Conservation (phyloP, 345 rosid genomes). For the Trapa incisa region DNA sequence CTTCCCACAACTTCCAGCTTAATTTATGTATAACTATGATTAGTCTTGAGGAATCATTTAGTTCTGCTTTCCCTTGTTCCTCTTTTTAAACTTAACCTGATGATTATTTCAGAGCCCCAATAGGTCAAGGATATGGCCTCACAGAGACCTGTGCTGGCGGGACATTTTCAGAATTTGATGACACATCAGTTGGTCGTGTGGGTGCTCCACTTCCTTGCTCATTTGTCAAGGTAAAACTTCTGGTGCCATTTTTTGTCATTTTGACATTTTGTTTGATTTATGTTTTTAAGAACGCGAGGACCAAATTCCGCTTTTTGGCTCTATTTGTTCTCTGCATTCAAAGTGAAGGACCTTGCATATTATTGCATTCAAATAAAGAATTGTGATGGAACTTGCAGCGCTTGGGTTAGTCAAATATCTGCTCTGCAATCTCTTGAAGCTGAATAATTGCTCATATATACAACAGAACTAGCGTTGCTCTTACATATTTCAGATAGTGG, state of each 20-base stretch:
- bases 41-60: not conserved
- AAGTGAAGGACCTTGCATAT: not conserved
- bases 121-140: conserved; percentile 98
- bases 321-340: not conserved
- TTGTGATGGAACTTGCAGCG: not conserved
- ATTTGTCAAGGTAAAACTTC: conserved; percentile 57
- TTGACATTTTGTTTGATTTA: not conserved
- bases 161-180: conserved; percentile 93
- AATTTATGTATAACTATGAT: not conserved
- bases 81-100: not conserved
- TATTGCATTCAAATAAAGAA: not conserved
- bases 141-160: conserved; percentile 99
- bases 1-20: not conserved
- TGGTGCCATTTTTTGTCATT: not conserved
- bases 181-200: conserved; percentile 90
- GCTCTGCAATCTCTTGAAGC: not conserved
- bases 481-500: not conserved
- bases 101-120: conserved; percentile 64
- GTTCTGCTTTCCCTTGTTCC: not conserved
- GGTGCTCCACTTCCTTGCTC: conserved; percentile 97
- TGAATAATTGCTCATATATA: not conserved
- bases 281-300: not conserved
- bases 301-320: not conserved
- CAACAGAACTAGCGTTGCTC: not conserved
- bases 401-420: not conserved